Conservation (phyloP, 352 stramenopile species). For the Globisporangium carolinianum region DNA sequence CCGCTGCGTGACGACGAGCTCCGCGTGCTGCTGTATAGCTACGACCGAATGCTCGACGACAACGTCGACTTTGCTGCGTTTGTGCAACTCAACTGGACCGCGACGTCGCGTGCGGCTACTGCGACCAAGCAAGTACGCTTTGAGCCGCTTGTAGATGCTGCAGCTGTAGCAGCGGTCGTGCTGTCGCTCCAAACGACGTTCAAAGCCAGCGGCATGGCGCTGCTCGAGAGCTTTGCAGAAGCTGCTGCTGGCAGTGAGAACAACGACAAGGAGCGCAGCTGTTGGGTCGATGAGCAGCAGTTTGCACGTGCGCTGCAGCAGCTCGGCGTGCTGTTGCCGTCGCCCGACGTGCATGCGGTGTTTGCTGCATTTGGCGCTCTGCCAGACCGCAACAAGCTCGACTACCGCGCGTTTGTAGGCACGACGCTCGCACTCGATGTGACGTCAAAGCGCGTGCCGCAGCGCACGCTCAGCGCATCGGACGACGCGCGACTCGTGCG, state of each 20-base stretch:
- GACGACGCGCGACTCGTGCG: slow-evolving; percentile 25
- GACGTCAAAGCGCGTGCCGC: background rate
- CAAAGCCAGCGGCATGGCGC: slow-evolving; percentile 3
- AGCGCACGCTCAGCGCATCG: slow-evolving; percentile 15
- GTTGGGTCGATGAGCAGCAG: slow-evolving; percentile 13
- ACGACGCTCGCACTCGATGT: slow-evolving; percentile 10
- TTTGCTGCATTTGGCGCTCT: slow-evolving; percentile 19
- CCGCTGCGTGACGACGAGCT: slow-evolving; percentile 46
- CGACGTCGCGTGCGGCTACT: slow-evolving; percentile 7
- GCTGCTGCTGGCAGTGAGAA: background rate
- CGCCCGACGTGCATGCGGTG: slow-evolving; percentile 17
- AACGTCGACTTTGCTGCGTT: slow-evolving; percentile 43
- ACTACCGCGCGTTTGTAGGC: slow-evolving; percentile 19
- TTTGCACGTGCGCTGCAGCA: slow-evolving; percentile 28
- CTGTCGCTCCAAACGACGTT: slow-evolving; percentile 15
- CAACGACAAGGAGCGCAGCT: slow-evolving; percentile 1
- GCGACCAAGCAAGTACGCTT: slow-evolving; percentile 18
- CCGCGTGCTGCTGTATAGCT: slow-evolving; percentile 38
- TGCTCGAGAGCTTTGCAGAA: slow-evolving; percentile 15
- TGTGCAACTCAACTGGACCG: slow-evolving; percentile 50
- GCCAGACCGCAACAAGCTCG: slow-evolving; percentile 16
- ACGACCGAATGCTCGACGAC: slow-evolving; percentile 46
- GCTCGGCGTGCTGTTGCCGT: slow-evolving; percentile 18
- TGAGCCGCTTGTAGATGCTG: slow-evolving; percentile 1
- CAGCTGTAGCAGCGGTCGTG: slow-evolving; percentile 8